A percentile compares a stretch with the other conserved stretches of the same genome.
Evolutionary conservation across 352 stramenopile genomes (phyloP).

Genomic region (Poterioochromonas sp.): DNA sequence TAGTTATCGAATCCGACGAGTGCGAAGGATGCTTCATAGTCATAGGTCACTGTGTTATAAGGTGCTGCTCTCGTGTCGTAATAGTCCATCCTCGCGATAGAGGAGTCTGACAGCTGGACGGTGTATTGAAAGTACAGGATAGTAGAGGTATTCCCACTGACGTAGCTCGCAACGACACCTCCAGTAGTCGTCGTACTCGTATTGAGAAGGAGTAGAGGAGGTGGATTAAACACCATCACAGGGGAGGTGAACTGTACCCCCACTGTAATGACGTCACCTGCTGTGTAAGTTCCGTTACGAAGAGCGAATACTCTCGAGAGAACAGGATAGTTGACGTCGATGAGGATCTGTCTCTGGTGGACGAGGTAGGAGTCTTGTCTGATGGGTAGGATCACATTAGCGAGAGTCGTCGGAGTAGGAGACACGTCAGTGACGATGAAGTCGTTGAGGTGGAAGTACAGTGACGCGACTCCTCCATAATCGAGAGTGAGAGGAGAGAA

Average conservation of each 20-base stretch:
- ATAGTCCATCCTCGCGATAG: constrained; percentile 17
- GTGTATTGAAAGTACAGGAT: not conserved
- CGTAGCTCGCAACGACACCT: not conserved
- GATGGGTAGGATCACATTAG: not conserved
- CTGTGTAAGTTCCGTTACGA: not conserved
- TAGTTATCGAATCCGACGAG: constrained; percentile 15
- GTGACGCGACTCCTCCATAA: not conserved
- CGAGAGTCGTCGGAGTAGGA: not conserved
- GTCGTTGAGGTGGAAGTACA: not conserved
- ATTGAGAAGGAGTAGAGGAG: constrained; percentile 1
- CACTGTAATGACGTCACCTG: constrained; percentile 12
- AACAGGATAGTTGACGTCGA: not conserved
- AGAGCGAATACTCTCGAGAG: not conserved
- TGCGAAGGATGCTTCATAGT: not conserved
- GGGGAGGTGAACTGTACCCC: not conserved
- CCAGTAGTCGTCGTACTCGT: not conserved
- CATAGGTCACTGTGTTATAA: not conserved
- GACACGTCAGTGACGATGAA: not conserved
- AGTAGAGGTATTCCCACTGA: not conserved
- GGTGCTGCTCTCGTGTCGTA: not conserved
- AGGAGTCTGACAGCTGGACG: not conserved
- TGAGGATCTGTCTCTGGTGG: not conserved
- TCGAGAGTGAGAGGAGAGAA: not conserved
- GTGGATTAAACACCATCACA: constrained; percentile 29
- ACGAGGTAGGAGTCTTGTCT: not conserved